Conservation (phyloP, 2,329 filamentous ascomycete species). For the Trichoderma afroharzianum region DNA sequence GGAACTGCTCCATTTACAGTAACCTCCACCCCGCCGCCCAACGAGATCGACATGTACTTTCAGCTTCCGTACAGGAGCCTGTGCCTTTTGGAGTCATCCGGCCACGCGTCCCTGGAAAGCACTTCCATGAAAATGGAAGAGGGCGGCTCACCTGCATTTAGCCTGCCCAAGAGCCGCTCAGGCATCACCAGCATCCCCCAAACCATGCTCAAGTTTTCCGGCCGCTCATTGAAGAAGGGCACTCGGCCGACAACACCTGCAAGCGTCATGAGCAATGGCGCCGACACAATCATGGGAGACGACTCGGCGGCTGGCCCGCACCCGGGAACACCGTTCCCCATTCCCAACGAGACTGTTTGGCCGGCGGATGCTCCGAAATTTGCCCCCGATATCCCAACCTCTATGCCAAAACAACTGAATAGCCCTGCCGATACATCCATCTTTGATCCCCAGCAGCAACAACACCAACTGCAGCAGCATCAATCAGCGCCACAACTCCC, state of each 20-base stretch:
- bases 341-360: slow-evolving; percentile 38
- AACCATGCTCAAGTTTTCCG: slow-evolving; percentile 31
- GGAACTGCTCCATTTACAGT: slow-evolving; percentile 40
- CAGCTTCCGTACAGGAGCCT: slow-evolving; percentile 36
- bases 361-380: slow-evolving; percentile 39
- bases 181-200: slow-evolving; percentile 29
- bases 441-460: slow-evolving; percentile 2
- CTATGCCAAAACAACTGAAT: slow-evolving; percentile 31
- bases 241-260: slow-evolving; percentile 36
- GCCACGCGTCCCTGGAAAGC: slow-evolving; percentile 24
- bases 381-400: slow-evolving; percentile 31
- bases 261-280: slow-evolving; percentile 21
- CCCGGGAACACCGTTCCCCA: slow-evolving; percentile 40
- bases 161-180: slow-evolving; percentile 28
- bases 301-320: slow-evolving; percentile 35
- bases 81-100: slow-evolving; percentile 34
- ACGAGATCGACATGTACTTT: slow-evolving; percentile 39
- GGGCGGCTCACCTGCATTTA: slow-evolving; percentile 24
- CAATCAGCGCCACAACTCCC: slow-evolving; percentile 10
- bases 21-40: slow-evolving; percentile 35
- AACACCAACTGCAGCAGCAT: slow-evolving; percentile 17
- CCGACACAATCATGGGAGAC: slow-evolving; percentile 33
- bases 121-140: slow-evolving; percentile 28
- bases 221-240: slow-evolving; percentile 34
- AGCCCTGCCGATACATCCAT: slow-evolving; percentile 29